Percentiles rank a stretch among this genome's conserved stretches.
Evolutionary conservation across 345 rosid genomes (phyloP).

Genomic region (Turritis glabra): DNA sequence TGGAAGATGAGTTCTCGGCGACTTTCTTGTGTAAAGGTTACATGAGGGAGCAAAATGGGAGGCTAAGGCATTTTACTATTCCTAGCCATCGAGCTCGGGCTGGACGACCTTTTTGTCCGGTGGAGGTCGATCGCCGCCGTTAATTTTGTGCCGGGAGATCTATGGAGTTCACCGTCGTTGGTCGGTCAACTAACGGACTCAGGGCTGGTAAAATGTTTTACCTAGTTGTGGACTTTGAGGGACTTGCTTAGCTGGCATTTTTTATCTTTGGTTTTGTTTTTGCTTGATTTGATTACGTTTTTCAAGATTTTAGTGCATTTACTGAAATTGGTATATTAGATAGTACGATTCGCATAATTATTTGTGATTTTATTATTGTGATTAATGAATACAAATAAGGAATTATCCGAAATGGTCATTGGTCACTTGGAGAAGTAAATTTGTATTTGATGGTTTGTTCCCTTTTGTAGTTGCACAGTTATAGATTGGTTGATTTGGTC

Average conservation of each 20-base stretch:
- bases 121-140: constrained; percentile 31
- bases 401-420: not conserved
- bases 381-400: constrained; percentile 3
- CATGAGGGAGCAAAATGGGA: constrained; percentile 74
- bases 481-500: too few species aligned
- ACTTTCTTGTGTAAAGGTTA: constrained; percentile 78
- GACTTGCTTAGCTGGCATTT: constrained; percentile 13
- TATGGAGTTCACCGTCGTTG: not conserved
- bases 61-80: constrained; percentile 76
- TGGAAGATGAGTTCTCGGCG: constrained; percentile 75
- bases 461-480: too few species aligned
- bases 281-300: not conserved
- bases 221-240: constrained; percentile 1
- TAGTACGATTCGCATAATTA: constrained; percentile 15
- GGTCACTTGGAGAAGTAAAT: not conserved
- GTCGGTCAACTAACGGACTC: not conserved
- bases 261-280: not conserved
- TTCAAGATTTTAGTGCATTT: constrained; percentile 19
- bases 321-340: constrained; percentile 16
- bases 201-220: not conserved
- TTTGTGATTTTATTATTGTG: not conserved
- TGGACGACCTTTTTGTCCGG: constrained; percentile 73
- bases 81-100: constrained; percentile 65
- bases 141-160: constrained; percentile 21
- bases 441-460: too few species aligned